These are phyloP conservation scores for Diutina neorugosa DNA, from an alignment of 1,139 yeast genomes.

Conservation along the genomic window DNA sequence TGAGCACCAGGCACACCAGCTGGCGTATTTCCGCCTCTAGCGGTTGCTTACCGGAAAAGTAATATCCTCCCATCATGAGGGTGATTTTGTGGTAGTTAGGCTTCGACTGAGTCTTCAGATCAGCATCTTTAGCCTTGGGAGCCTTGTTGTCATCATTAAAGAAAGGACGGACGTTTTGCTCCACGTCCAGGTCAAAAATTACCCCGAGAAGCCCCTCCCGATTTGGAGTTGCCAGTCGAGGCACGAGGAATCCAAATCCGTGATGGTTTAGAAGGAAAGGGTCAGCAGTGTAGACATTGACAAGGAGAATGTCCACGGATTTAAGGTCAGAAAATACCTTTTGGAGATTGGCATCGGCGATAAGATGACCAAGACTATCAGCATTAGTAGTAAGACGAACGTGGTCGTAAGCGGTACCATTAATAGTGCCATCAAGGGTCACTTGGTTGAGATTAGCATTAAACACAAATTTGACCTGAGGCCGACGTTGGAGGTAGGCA, in stretches of 20 bases:
- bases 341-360: background rate
- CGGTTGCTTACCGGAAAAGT: conserved; percentile 29
- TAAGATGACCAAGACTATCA: background rate
- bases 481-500: conserved; percentile 18
- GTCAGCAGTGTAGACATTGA: background rate
- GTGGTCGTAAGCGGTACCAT: conserved; percentile 29
- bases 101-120: conserved; percentile 5
- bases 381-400: conserved; percentile 34
- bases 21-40: conserved; percentile 29
- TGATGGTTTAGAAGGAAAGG: conserved; percentile 11
- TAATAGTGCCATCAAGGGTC: conserved; percentile 8
- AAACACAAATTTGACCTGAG: conserved; percentile 29
- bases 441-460: conserved; percentile 13
- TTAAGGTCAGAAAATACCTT: background rate
- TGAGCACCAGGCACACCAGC: conserved; percentile 35
- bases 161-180: conserved; percentile 21
- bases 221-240: conserved; percentile 35
- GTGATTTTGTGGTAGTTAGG: conserved; percentile 54
- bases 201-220: conserved; percentile 66
- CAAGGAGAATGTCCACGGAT: background rate
- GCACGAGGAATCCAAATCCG: conserved; percentile 88
- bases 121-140: background rate
- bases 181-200: conserved; percentile 81
- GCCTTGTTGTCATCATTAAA: conserved; percentile 10
- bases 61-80: conserved; percentile 84